These are phyloP conservation scores for Quercus wislizeni DNA, from an alignment of 306 rosid species.

Conservation along the genomic window DNA sequence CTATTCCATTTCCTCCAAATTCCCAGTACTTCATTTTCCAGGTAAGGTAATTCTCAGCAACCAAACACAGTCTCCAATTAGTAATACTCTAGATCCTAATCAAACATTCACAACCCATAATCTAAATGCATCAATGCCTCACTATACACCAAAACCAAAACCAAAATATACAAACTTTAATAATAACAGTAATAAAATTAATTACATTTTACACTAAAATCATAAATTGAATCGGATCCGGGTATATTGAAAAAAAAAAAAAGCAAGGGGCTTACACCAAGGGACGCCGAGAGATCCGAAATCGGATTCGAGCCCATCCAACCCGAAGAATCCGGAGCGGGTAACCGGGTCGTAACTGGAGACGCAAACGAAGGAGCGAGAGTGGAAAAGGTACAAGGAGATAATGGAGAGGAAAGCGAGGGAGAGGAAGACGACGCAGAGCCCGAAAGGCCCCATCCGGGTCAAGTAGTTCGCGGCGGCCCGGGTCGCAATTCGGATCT, in stretches of 20 bases:
- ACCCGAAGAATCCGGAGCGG: conserved; percentile 62
- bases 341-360: conserved; percentile 54
- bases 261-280: conserved; percentile 73
- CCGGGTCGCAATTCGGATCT: conserved; percentile 42
- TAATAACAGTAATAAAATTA: neutral
- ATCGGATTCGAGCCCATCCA: conserved; percentile 83
- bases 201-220: neutral
- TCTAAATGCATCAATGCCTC: neutral
- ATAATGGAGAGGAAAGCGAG: conserved; percentile 34
- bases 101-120: neutral
- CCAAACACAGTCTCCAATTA: neutral
- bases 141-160: neutral
- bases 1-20: neutral
- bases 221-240: conserved; percentile 15
- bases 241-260: neutral
- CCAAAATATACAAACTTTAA: neutral
- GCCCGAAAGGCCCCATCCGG: conserved; percentile 43
- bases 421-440: conserved; percentile 35
- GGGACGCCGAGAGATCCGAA: conserved; percentile 96
- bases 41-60: neutral
- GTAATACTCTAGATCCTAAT: neutral
- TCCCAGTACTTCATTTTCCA: neutral
- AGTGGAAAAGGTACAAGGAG: conserved; percentile 44
- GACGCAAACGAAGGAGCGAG: conserved; percentile 78
- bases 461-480: conserved; percentile 48